phyloP scores from a whole-genome alignment of 1,284 basidiomycete species.

The Ceraceosorus guamensis region DNA sequence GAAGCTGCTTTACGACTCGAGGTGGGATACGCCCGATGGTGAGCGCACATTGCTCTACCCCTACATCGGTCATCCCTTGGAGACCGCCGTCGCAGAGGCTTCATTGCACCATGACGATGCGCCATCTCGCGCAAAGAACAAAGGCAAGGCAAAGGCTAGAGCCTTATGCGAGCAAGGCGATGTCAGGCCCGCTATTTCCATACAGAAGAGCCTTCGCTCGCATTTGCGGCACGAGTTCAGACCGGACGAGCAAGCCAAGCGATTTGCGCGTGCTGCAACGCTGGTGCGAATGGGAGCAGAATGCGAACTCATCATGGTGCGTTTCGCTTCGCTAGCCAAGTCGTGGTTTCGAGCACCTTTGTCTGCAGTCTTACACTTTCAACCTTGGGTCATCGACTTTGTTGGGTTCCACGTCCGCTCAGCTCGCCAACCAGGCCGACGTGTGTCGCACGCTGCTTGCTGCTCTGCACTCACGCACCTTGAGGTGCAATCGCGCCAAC shows the following conservation, averaged over 20 bases:
- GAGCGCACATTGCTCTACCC: too few species aligned
- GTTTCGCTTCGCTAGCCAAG: too few species aligned
- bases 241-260: neutral
- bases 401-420: neutral
- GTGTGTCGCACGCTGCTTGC: neutral
- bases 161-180: neutral
- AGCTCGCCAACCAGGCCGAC: neutral
- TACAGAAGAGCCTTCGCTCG: too few species aligned
- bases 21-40: neutral
- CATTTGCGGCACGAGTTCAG: neutral
- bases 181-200: neutral
- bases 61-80: too few species aligned
- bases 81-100: too few species aligned
- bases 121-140: neutral
- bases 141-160: neutral
- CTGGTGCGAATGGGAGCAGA: neutral
- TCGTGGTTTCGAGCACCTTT: neutral
- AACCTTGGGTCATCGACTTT: neutral
- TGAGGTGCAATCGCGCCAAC: neutral
- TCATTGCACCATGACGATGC: too few species aligned
- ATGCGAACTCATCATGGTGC: neutral
- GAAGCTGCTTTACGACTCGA: neutral
- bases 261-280: neutral
- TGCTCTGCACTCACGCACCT: neutral
- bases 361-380: neutral